Conservation (phyloP, 2,329 filamentous ascomycete species). For the Diatrype stigma region DNA sequence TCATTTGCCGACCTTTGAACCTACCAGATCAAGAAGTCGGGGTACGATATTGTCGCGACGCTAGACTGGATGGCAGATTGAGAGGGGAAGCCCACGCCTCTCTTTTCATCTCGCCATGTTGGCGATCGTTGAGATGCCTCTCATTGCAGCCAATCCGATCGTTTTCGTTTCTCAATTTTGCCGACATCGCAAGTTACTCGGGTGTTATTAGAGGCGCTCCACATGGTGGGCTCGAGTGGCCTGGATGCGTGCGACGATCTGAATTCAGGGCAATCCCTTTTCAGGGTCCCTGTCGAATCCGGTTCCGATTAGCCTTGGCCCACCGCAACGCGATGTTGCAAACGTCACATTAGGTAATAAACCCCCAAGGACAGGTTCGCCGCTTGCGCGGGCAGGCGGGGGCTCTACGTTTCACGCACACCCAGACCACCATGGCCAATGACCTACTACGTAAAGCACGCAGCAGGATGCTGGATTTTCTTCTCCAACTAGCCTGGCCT, state of each 20-base stretch:
- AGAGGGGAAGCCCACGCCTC: neutral
- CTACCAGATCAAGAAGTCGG: neutral
- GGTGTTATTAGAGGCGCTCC: neutral
- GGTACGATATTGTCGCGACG: neutral
- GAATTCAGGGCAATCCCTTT: neutral
- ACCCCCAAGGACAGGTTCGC: neutral
- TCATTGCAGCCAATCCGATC: conserved; percentile 8
- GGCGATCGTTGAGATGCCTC: conserved; percentile 2
- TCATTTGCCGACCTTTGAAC: conserved; percentile 8
- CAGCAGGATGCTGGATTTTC: too few relatives aligned
- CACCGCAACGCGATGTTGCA: neutral
- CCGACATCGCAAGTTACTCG: conserved; percentile 13
- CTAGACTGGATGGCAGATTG: neutral
- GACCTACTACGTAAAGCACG: too few relatives aligned
- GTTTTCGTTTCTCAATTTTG: conserved; percentile 10
- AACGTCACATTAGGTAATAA: neutral
- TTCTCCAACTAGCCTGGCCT: too few relatives aligned
- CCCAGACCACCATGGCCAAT: too few relatives aligned
- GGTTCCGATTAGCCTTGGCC: neutral
- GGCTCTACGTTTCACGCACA: neutral
- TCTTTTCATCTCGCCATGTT: neutral
- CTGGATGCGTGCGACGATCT: too few relatives aligned
- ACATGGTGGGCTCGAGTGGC: neutral
- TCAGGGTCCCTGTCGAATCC: neutral
- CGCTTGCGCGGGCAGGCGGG: neutral